Evolutionary conservation across 2,329 filamentous ascomycete species (phyloP), one percentile per base, ranked within the genome.

Genomic region (Aureobasidium sp.): DNA sequence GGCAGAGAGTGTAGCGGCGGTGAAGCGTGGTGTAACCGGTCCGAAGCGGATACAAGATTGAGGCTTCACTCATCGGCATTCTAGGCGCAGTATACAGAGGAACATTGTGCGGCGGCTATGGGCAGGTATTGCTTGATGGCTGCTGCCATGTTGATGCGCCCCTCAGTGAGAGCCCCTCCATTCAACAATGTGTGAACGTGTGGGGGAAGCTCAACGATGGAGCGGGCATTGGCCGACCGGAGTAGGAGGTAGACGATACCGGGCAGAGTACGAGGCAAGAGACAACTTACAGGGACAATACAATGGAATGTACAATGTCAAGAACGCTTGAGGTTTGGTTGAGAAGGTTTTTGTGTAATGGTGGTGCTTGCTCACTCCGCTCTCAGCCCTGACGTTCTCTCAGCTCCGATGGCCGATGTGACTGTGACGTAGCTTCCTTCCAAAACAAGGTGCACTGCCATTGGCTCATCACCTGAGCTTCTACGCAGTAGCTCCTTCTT

Each of bases 381-480:
- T 22, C 45, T 49, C 31, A 29, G 56, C 34, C 5, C 31, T 39
- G 31, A 49, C 42, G 15, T 36, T 22, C 20, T 6, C 25, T 39
- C 37, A 55, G 36, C 51, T 42, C 37, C 51, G 36, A 42, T 42
- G 22, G 1, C 20, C 25, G 47, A 25, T 45, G 42, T 45, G 42
- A 22, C n/a, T 20, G 42, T 48, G 55, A 47, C 55, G 42, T 58
- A 58, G 55, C 27, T 58, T 47, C 53, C 53, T 56, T 56, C 53
- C 36, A 39, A 27, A 48, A 29, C 49, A 53, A 53, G 49, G 34
- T 53, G 51, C 37, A 20, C 36, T 25, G 20, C 29, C 27, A 45
- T 57, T 45, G 53, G 31, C 31, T 20, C 41, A 59, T 59, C 56
- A 59, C 44, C 56, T 59, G 56, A 59, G 56, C 42, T 49, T 39